phyloP scores from a whole-genome alignment of 2,329 filamentous ascomycete species.

The Exophiala phaeomuriformis region DNA sequence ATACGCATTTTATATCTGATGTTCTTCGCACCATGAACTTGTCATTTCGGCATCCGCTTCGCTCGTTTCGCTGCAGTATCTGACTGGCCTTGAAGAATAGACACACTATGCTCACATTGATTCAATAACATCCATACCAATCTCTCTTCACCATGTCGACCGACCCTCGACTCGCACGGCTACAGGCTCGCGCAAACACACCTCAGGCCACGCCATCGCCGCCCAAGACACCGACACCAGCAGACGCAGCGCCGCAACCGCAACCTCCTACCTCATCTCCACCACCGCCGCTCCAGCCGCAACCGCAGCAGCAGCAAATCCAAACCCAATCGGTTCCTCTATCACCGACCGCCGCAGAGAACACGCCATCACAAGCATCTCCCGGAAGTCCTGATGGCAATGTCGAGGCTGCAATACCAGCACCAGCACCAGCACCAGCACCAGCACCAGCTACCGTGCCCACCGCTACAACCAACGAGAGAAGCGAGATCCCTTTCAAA shows the following conservation, averaged over 20 bases:
- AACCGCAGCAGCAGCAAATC: background rate
- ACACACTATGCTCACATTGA: conserved; percentile 4
- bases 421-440: conserved; percentile 15
- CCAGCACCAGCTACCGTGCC: conserved; percentile 13
- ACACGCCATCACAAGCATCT: background rate
- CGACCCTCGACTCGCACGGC: conserved; percentile 47
- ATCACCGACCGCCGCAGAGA: conserved; percentile 1
- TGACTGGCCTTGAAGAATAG: background rate
- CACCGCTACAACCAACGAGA: conserved; percentile 13
- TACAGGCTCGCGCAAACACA: conserved; percentile 38
- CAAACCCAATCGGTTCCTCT: conserved; percentile 11
- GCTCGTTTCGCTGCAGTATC: background rate
- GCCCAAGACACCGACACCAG: conserved; percentile 7
- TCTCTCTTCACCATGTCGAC: conserved; percentile 35
- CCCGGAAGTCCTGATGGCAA: conserved; percentile 17
- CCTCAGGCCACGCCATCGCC: conserved; percentile 28
- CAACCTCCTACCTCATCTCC: background rate
- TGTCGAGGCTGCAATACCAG: conserved; percentile 14
- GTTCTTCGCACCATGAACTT: background rate
- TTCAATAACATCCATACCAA: conserved; percentile 6
- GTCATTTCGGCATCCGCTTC: background rate
- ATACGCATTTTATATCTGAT: conserved; percentile 27
- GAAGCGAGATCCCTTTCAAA: conserved; percentile 56
- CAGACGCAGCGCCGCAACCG: background rate
- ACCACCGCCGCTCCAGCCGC: background rate